Conservation (phyloP, 2,329 filamentous ascomycete genomes). For the Clonostachys byssicola region DNA sequence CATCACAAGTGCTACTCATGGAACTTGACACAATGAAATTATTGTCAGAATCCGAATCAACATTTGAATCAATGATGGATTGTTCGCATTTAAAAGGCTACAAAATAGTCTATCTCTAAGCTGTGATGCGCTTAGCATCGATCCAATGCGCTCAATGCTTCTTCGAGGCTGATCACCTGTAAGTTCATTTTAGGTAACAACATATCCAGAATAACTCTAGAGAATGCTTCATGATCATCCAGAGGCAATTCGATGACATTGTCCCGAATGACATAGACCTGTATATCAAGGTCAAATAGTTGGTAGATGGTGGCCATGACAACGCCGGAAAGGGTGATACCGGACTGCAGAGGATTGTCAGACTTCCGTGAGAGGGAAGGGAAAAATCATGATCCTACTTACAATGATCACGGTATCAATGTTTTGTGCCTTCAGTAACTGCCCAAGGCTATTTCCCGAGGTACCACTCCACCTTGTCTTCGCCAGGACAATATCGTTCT, state of each 20-base stretch:
- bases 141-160: slow-evolving; percentile 2
- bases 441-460: slow-evolving; percentile 29
- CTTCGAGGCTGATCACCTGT: slow-evolving; percentile 1
- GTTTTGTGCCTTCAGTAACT: slow-evolving; percentile 27
- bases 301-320: slow-evolving; percentile 34
- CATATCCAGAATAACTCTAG: neutral
- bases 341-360: slow-evolving; percentile 17
- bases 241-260: slow-evolving; percentile 18
- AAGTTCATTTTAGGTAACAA: slow-evolving; percentile 6
- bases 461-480: slow-evolving; percentile 37
- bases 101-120: too few species aligned
- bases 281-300: slow-evolving; percentile 36
- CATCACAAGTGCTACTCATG: slow-evolving; percentile 40
- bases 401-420: slow-evolving; percentile 35
- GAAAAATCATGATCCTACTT: slow-evolving; percentile 4
- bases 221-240: neutral
- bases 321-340: slow-evolving; percentile 32
- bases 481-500: slow-evolving; percentile 26
- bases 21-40: neutral
- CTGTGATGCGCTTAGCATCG: neutral
- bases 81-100: too few species aligned
- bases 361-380: too few species aligned
- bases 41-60: too few species aligned
- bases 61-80: too few species aligned
- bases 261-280: slow-evolving; percentile 30